Conservation (phyloP, 495 filamentous ascomycete species). For the Aspergillus steynii region DNA sequence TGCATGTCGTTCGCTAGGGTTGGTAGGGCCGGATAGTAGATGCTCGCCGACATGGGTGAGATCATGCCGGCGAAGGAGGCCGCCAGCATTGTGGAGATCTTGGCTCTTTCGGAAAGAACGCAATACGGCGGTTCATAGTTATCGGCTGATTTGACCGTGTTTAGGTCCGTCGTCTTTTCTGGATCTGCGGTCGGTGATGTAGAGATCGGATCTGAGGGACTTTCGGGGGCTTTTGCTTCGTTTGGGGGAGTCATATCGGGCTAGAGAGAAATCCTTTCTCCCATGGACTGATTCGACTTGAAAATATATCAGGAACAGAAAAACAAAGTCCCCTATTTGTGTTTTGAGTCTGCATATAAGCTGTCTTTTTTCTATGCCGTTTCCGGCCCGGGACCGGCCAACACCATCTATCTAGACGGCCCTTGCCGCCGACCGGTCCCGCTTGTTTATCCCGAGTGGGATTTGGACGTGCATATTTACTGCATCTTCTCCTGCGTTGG, state of each 20-base stretch:
- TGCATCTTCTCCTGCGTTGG: too few species aligned
- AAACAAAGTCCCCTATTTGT: too few species aligned
- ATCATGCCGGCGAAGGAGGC: constrained; percentile 15
- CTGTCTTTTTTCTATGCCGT: constrained; percentile 2
- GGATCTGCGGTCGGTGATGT: not conserved
- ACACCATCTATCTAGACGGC: not conserved
- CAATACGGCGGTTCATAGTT: constrained; percentile 24
- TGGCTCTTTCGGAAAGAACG: constrained; percentile 25
- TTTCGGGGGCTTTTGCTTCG: not conserved
- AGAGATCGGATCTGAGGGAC: not conserved
- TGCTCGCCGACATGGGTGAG: constrained; percentile 44
- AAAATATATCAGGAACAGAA: too few species aligned
- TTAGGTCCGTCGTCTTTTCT: not conserved
- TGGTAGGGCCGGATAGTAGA: constrained; percentile 47
- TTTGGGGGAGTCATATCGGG: not conserved
- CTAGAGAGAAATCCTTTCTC: too few species aligned
- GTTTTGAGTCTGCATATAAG: not conserved
- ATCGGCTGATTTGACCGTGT: not conserved
- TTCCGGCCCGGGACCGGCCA: constrained; percentile 18
- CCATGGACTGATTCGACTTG: too few species aligned
- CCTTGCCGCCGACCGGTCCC: not conserved
- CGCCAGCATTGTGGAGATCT: constrained; percentile 27
- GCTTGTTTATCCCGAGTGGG: not conserved
- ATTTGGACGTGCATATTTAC: too few species aligned
- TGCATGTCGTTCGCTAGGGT: constrained; percentile 35